A percentile compares a stretch with the other conserved stretches of the same genome.
These are phyloP conservation scores for Aplosporella prunicola DNA, from an alignment of 2,329 filamentous ascomycete genomes.

Conservation along the genomic window DNA sequence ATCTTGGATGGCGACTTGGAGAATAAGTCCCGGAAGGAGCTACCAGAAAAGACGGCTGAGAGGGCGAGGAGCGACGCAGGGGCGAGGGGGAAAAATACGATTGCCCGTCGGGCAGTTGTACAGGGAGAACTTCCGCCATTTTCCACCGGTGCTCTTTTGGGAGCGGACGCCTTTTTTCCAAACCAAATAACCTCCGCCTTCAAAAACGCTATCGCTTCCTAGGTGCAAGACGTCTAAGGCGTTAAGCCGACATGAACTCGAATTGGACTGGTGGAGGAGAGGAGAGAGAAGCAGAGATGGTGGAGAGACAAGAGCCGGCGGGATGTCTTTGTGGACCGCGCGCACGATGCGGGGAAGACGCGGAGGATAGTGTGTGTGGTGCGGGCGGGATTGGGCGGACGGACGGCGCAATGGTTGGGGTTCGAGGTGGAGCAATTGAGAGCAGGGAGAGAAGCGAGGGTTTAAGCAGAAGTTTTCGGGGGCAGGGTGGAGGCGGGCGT, in stretches of 20 bases:
- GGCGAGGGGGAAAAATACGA: constrained; percentile 32
- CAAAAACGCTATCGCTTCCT: no score
- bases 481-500: constrained; percentile 8
- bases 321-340: constrained; percentile 7
- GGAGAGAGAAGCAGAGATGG: constrained; percentile 1
- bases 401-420: neutral
- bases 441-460: constrained; percentile 2
- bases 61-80: constrained; percentile 33
- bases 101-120: constrained; percentile 33
- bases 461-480: constrained; percentile 3
- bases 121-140: constrained; percentile 37
- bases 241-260: no score
- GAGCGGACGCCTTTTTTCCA: no score
- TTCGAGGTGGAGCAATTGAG: no score
- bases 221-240: constrained; percentile 1
- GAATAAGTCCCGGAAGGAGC: constrained; percentile 22
- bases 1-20: constrained; percentile 23
- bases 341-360: constrained; percentile 11
- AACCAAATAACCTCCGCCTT: no score
- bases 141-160: constrained; percentile 11
- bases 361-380: neutral
- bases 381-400: neutral
- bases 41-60: constrained; percentile 35
- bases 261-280: neutral
- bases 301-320: constrained; percentile 4